These are phyloP conservation scores for Ceratobasidium sp. DNA, from an alignment of 1,284 basidiomycete genomes.

Conservation along the genomic window DNA sequence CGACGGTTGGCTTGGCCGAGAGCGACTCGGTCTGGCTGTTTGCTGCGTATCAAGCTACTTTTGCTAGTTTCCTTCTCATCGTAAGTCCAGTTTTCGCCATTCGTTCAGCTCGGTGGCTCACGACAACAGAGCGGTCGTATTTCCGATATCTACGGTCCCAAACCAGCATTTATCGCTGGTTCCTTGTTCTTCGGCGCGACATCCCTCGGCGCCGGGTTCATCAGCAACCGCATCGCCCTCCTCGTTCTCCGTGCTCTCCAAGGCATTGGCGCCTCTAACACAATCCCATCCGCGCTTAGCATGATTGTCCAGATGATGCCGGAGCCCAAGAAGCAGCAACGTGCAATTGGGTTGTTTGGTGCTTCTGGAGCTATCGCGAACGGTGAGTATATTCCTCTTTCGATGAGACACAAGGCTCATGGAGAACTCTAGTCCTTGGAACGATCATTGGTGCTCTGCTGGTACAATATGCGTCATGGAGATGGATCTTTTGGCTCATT, in stretches of 20 bases:
- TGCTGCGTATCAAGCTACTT: slow-evolving; percentile 42
- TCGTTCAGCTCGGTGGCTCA: not conserved
- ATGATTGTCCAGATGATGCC: slow-evolving; percentile 62
- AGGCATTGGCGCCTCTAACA: slow-evolving; percentile 47
- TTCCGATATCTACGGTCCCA: slow-evolving; percentile 46
- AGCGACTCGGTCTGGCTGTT: slow-evolving; percentile 46
- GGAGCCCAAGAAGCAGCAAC: slow-evolving; percentile 59
- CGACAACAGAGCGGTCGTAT: slow-evolving; percentile 44
- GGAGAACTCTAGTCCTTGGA: slow-evolving; percentile 53
- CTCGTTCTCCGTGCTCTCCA: slow-evolving; percentile 44
- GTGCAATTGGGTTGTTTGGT: slow-evolving; percentile 61
- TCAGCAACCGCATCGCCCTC: slow-evolving; percentile 40
- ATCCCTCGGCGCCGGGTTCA: slow-evolving; percentile 45
- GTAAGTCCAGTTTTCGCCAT: slow-evolving; percentile 3
- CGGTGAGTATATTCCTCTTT: slow-evolving; percentile 53
- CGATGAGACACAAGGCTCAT: not conserved
- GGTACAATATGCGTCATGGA: slow-evolving; percentile 58
- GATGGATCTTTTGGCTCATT: slow-evolving; percentile 62
- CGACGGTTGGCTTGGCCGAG: slow-evolving; percentile 48
- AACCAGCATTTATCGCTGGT: slow-evolving; percentile 44
- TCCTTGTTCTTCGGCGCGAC: slow-evolving; percentile 38
- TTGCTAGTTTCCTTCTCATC: slow-evolving; percentile 44
- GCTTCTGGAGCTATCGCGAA: slow-evolving; percentile 61
- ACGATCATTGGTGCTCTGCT: slow-evolving; percentile 56
- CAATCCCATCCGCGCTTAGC: slow-evolving; percentile 62